Percentiles rank a stretch among this genome's conserved stretches.
Evolutionary conservation across 75 land plant species (phyloP).

Genomic region (Picea glauca): DNA sequence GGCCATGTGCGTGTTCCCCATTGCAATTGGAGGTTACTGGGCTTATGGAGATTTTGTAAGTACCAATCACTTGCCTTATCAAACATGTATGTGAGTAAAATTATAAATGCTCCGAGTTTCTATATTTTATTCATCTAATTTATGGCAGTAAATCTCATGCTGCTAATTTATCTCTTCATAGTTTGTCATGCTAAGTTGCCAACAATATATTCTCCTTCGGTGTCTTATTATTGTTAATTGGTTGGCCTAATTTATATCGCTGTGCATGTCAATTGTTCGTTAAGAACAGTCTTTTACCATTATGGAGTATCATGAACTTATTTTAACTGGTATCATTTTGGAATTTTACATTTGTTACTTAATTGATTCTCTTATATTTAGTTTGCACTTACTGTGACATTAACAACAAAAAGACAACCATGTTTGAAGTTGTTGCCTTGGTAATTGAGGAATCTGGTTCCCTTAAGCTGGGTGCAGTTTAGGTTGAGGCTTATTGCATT

Average conservation of each 20-base stretch:
- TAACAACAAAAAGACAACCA: neutral
- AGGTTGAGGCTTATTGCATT: neutral
- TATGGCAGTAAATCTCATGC: neutral
- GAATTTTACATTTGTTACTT: neutral
- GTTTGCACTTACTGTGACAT: neutral
- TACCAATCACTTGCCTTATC: neutral
- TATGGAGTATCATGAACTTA: neutral
- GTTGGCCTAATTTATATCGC: neutral
- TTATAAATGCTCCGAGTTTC: no score
- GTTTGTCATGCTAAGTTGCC: neutral
- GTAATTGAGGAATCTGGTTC: neutral
- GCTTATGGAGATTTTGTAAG: slow-evolving; percentile 43
- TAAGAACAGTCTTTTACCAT: neutral
- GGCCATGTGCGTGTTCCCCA: slow-evolving; percentile 47
- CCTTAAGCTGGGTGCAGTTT: neutral
- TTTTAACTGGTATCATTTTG: neutral
- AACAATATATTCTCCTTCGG: neutral
- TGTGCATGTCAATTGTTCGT: neutral
- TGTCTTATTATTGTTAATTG: neutral
- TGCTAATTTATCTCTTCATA: neutral
- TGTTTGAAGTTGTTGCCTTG: neutral
- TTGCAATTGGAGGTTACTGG: slow-evolving; percentile 56
- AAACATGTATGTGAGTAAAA: no score
- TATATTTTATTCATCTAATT: no score
- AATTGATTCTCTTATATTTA: neutral